Percentiles rank a stretch among this genome's conserved stretches.
phyloP scores from a whole-genome alignment of 306 rosid species.

The Vicia sativa region DNA sequence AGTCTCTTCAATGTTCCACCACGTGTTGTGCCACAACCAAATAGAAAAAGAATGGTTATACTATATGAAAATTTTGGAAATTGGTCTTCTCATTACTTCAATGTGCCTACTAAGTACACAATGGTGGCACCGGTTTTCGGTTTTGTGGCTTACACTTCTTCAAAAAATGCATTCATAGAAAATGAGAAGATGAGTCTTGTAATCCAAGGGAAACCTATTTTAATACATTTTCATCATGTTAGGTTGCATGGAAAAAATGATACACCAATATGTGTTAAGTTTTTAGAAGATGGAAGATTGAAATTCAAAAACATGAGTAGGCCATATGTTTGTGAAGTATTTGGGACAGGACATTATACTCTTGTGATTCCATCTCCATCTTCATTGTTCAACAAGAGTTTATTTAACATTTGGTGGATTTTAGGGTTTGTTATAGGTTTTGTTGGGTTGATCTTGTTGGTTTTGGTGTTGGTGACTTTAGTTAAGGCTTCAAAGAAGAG shows the following conservation, averaged over 20 bases:
- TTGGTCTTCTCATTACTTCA: slow-evolving; percentile 66
- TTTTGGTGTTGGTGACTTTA: slow-evolving; percentile 36
- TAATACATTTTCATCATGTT: slow-evolving; percentile 45
- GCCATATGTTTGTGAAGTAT: slow-evolving; percentile 47
- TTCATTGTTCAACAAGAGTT: neutral
- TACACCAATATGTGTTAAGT: slow-evolving; percentile 61
- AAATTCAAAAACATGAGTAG: slow-evolving; percentile 54
- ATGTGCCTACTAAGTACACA: slow-evolving; percentile 64
- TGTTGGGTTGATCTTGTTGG: slow-evolving; percentile 49
- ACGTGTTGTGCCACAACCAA: slow-evolving; percentile 48
- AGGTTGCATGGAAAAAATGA: slow-evolving; percentile 25
- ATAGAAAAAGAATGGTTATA: slow-evolving; percentile 54
- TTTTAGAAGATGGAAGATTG: slow-evolving; percentile 51
- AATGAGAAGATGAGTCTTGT: slow-evolving; percentile 43
- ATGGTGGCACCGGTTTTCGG: slow-evolving; percentile 82
- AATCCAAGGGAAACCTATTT: slow-evolving; percentile 50
- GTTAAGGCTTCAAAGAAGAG: slow-evolving; percentile 46
- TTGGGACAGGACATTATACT: slow-evolving; percentile 60
- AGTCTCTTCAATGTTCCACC: slow-evolving; percentile 63
- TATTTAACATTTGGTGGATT: slow-evolving; percentile 47
- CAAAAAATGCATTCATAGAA: slow-evolving; percentile 34
- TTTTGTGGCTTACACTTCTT: slow-evolving; percentile 58
- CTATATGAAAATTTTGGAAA: slow-evolving; percentile 76
- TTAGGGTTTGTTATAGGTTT: slow-evolving; percentile 56
- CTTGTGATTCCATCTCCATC: slow-evolving; percentile 63